phyloP scores from a whole-genome alignment of 345 rosid species.

The Salix exigua region DNA sequence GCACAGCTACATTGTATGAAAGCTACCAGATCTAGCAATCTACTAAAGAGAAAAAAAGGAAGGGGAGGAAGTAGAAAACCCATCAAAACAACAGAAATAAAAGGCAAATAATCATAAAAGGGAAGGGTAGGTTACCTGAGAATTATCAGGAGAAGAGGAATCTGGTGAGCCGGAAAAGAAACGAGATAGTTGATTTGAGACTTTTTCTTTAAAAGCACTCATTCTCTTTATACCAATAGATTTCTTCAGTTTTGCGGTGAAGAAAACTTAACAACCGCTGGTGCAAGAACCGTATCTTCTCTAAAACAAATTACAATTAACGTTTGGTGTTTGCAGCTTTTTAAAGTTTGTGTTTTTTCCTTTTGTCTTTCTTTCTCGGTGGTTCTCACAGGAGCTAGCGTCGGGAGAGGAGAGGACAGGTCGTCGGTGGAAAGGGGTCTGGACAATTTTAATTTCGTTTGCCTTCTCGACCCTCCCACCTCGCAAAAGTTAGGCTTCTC shows the following conservation, averaged over 20 bases:
- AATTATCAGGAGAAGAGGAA: constrained; percentile 36
- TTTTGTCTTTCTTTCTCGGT: too few relatives aligned
- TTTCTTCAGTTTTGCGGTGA: not conserved
- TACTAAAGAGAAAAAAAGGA: not conserved
- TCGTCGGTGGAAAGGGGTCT: not conserved
- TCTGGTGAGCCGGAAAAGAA: constrained; percentile 54
- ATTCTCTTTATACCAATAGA: constrained; percentile 15
- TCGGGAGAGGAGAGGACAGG: too few relatives aligned
- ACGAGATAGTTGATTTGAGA: constrained; percentile 66
- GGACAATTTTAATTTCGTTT: not conserved
- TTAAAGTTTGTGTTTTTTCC: not conserved
- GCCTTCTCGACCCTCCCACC: too few relatives aligned
- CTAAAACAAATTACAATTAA: not conserved
- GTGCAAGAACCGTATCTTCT: too few relatives aligned
- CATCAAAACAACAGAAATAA: not conserved
- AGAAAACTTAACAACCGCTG: not conserved
- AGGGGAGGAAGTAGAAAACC: not conserved
- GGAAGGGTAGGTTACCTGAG: constrained; percentile 36
- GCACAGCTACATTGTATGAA: constrained; percentile 15
- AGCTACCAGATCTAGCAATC: constrained; percentile 22
- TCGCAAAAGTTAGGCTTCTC: too few relatives aligned
- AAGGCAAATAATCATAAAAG: not conserved
- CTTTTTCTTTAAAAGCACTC: constrained; percentile 65
- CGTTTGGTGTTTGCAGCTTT: not conserved
- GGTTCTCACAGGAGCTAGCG: too few relatives aligned